Evolutionary conservation across 352 stramenopile genomes (phyloP).

Genomic region (Phytophthora aleatoria): DNA sequence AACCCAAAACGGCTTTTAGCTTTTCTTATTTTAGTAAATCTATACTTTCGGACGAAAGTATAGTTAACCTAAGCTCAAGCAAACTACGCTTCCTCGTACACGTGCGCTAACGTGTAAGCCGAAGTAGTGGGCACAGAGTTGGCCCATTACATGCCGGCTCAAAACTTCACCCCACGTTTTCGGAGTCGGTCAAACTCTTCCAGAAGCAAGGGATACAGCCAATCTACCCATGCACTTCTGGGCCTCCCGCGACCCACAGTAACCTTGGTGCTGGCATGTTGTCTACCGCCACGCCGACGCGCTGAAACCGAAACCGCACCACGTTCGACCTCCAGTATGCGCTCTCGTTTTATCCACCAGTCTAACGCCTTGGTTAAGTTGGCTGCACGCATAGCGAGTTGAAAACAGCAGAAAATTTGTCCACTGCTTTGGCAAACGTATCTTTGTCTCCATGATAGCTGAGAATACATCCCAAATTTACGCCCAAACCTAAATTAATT

Average conservation of each 20-base stretch:
- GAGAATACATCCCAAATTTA: too few relatives aligned
- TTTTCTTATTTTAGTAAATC: too few relatives aligned
- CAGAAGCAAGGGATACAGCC: background rate
- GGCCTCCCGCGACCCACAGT: background rate
- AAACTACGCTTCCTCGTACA: too few relatives aligned
- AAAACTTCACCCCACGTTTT: background rate
- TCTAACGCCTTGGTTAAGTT: background rate
- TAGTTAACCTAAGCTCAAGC: too few relatives aligned
- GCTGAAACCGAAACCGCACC: too few relatives aligned
- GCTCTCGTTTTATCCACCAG: background rate
- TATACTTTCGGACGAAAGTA: too few relatives aligned
- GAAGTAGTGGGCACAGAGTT: too few relatives aligned
- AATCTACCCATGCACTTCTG: background rate
- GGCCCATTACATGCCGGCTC: background rate
- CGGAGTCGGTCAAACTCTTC: background rate
- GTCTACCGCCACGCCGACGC: background rate
- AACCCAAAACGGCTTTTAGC: too few relatives aligned
- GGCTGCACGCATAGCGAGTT: background rate
- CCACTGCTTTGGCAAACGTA: background rate
- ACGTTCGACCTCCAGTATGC: background rate
- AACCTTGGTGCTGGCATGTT: background rate
- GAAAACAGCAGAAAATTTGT: background rate
- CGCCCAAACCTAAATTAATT: too few relatives aligned
- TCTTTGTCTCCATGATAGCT: background rate
- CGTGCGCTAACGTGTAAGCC: too few relatives aligned